phyloP scores from a whole-genome alignment of 2,329 filamentous ascomycete species.

The Sclerotinia subarctica region DNA sequence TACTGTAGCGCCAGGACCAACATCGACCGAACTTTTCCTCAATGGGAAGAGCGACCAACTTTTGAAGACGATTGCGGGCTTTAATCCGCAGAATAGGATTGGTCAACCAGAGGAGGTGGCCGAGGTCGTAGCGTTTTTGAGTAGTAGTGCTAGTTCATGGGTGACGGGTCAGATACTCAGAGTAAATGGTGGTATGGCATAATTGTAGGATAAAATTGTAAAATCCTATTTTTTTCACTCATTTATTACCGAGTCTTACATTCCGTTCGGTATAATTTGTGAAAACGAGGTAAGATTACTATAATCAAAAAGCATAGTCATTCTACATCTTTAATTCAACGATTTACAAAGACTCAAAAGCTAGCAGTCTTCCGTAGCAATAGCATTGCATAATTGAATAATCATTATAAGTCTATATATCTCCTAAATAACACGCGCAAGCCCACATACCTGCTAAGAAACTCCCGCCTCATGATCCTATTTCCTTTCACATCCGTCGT shows the following conservation, averaged over 20 bases:
- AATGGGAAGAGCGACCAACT: slow-evolving; percentile 42
- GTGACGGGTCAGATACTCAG: slow-evolving; percentile 33
- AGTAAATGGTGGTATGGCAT: slow-evolving; percentile 36
- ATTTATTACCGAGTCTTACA: not conserved
- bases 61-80: slow-evolving; percentile 42
- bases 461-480: slow-evolving; percentile 10
- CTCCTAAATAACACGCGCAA: not conserved
- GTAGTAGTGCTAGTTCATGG: slow-evolving; percentile 26
- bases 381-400: not conserved
- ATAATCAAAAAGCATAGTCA: not conserved
- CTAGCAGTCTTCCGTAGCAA: not conserved
- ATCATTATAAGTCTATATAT: not conserved
- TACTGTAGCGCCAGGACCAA: slow-evolving; percentile 51
- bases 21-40: slow-evolving; percentile 50
- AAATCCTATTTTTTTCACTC: not conserved
- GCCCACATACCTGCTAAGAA: not conserved
- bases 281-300: too few species aligned
- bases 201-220: not conserved
- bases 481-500: slow-evolving; percentile 9
- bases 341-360: not conserved
- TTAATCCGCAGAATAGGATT: slow-evolving; percentile 46
- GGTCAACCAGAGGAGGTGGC: slow-evolving; percentile 50
- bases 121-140: slow-evolving; percentile 43
- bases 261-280: not conserved
- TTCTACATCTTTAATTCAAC: not conserved